Evolutionary conservation across 1,139 yeast genomes (phyloP), one percentile per base, ranked within the genome.

Genomic region (Yamadazyma kanchanaburiensis): DNA sequence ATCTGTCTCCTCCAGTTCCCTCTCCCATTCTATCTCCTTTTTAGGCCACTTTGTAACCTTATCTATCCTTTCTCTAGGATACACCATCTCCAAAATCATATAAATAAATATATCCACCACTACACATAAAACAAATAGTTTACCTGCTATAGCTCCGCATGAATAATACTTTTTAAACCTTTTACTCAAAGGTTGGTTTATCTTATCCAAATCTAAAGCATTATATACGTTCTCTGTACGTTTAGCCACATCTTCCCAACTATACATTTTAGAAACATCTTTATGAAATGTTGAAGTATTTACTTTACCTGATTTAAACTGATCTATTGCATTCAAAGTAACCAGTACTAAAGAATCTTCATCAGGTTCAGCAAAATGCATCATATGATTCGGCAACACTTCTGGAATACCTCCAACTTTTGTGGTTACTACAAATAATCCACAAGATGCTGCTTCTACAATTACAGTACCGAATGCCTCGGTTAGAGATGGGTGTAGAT

Each of bases 351-450:
- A 59, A 3, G 94, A 80, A 38, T 85, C 87, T 35, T 85, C 96
- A 33, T 64, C 71, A 0, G 96, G 95, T 13, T 81, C 72, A 0
- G 97, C 94, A 58, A 85, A 91, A 3, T 83, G 84, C 0, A 96
- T 88, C 97, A 94, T 91, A 48, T 88, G 87, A 16, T 74, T 70
- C 0, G 98, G 99, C 24, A 94, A 58, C 4, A 94, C 98, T 49
- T 94, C 99, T 0, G 97, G 97, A 25, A 91, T 89, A 4, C 98
- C 99, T 2, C 99, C 99, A 0, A 94, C 98, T 38, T 80, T 80
- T 0, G 99, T 94, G 0, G 97, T 89, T 0, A 94, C 98, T 2
- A 94, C 96, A 20, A 86, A 70, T 22, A 94, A 58, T 0, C 97
- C 97, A 62, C 98, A 91, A 0, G 95, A 84, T 0, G 97, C 98